phyloP scores from a whole-genome alignment of 2,329 filamentous ascomycete species.

The Fusarium sororula region DNA sequence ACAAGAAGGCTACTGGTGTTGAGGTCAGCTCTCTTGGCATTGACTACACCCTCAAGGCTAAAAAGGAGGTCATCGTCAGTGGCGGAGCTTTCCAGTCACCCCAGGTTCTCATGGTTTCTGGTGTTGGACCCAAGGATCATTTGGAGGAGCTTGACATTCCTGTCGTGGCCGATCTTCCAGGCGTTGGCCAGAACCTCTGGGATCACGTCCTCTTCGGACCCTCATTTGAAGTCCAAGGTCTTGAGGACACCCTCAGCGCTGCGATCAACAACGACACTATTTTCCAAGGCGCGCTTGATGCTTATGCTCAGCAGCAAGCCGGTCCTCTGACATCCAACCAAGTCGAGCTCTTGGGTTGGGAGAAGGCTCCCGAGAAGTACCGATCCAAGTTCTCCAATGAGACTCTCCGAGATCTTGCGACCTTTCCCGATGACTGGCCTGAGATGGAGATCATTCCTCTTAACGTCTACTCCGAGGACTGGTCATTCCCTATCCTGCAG shows the following conservation, averaged over 20 bases:
- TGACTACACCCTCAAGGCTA: conserved; percentile 26
- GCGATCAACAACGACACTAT: conserved; percentile 27
- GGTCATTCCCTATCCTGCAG: conserved; percentile 30
- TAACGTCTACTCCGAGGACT: conserved; percentile 34
- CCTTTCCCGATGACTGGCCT: conserved; percentile 48
- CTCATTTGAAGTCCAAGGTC: conserved; percentile 29
- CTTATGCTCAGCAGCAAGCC: conserved; percentile 20
- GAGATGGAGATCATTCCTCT: conserved; percentile 46
- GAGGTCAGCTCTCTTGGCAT: conserved; percentile 22
- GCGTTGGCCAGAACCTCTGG: conserved; percentile 36
- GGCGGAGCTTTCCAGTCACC: conserved; percentile 32
- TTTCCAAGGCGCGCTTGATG: conserved; percentile 21
- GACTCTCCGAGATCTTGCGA: conserved; percentile 28
- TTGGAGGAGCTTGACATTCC: conserved; percentile 20
- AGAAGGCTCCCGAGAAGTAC: conserved; percentile 38
- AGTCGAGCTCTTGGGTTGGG: conserved; percentile 39
- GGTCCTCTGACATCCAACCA: conserved; percentile 38
- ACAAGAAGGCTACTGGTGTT: conserved; percentile 54
- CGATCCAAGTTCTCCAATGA: conserved; percentile 24
- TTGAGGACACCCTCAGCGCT: conserved; percentile 36
- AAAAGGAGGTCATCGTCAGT: conserved; percentile 32
- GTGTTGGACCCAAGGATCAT: conserved; percentile 22
- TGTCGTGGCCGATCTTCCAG: conserved; percentile 20
- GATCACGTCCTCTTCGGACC: conserved; percentile 35
- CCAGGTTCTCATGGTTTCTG: conserved; percentile 36